A percentile compares a stretch with the other conserved stretches of the same genome.
These are phyloP conservation scores for Talaromyces rugulosus DNA, from an alignment of 2,329 filamentous ascomycete genomes.

Conservation along the genomic window DNA sequence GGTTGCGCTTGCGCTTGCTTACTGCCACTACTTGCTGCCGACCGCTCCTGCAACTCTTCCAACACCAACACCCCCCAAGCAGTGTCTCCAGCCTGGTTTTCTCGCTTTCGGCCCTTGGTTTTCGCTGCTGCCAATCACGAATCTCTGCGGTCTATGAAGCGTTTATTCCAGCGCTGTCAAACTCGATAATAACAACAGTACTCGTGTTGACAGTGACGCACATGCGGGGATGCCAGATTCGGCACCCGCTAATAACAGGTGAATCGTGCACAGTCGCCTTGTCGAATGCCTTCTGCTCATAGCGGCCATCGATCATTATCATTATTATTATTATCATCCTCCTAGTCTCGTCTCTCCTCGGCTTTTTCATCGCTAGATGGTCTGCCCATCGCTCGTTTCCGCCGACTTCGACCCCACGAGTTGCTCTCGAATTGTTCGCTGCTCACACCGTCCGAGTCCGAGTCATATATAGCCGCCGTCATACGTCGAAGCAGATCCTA, in stretches of 20 bases:
- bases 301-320: neutral
- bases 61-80: neutral
- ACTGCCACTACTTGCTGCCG: neutral
- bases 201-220: neutral
- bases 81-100: neutral
- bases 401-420: neutral
- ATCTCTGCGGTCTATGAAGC: neutral
- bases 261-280: neutral
- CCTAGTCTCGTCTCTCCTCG: neutral
- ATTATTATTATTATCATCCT: neutral
- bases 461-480: neutral
- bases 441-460: neutral
- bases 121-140: neutral
- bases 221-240: slow-evolving; percentile 3
- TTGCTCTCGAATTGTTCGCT: neutral
- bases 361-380: neutral
- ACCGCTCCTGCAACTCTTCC: neutral
- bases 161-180: neutral
- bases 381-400: neutral
- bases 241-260: neutral
- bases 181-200: too few species aligned
- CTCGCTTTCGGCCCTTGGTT: neutral
- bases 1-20: neutral
- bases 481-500: neutral
- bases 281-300: neutral